phyloP scores from a whole-genome alignment of 306 rosid genomes.

The Dalbergia oliveri region DNA sequence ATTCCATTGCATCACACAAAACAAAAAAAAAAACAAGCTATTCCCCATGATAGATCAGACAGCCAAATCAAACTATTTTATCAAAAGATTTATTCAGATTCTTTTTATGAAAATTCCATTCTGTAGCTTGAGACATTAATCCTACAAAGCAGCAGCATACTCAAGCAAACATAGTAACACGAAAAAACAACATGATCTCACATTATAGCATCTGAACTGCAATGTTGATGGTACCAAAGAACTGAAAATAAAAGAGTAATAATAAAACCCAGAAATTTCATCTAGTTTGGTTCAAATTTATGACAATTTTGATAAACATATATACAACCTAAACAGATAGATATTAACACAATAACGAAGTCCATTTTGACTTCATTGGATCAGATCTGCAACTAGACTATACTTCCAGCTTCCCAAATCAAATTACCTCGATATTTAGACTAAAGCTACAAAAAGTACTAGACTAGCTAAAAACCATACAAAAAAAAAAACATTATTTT shows the following conservation, averaged over 20 bases:
- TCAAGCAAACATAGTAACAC: background rate
- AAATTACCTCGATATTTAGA: slow-evolving; percentile 42
- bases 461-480: background rate
- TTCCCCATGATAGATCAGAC: slow-evolving; percentile 1
- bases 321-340: slow-evolving; percentile 37
- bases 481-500: slow-evolving; percentile 30
- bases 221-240: background rate
- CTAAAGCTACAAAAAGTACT: slow-evolving; percentile 41
- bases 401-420: slow-evolving; percentile 42
- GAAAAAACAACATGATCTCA: background rate
- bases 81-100: background rate
- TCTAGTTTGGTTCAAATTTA: slow-evolving; percentile 29
- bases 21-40: background rate
- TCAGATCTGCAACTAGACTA: slow-evolving; percentile 13
- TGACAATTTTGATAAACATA: slow-evolving; percentile 24
- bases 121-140: background rate
- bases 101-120: slow-evolving; percentile 2
- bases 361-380: slow-evolving; percentile 34
- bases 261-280: slow-evolving; percentile 25
- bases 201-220: background rate
- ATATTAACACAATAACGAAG: slow-evolving; percentile 32
- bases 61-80: background rate
- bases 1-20: slow-evolving; percentile 25
- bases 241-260: background rate
- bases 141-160: background rate